Base-by-base conservation (phyloP, 768 basidiomycete genomes). In the Hericium alpestre region DNA sequence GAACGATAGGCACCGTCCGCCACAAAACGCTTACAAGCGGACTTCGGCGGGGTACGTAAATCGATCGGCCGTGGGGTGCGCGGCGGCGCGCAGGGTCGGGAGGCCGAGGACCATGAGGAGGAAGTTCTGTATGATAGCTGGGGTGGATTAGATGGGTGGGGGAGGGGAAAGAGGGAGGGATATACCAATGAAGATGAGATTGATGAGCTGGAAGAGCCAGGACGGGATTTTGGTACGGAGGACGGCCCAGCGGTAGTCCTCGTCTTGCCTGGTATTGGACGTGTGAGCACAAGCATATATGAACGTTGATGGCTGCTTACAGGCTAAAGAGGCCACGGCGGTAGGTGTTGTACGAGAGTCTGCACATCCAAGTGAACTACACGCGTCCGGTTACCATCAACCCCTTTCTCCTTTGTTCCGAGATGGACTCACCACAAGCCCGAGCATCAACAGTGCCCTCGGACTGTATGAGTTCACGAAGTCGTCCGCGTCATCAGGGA, bases 181-280 rank as follows among this genome's bases (percentile, higher is more conserved):
- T 1, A 27, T 60, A 82, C 83, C 74, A 32, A 93, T 85, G 73
- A 92, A 93, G 12, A 76, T 76, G 13, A 90, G 70, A 69, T 84
- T 85, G 32, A 79, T 54, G n/a, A 87, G 58, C 60, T 83, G 79
- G 73, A 86, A 86, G 9, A 81, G 60, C 70, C 74, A 74, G 1
- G 67, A 53, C 13, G 82, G 79, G 3, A 86, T 65, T 51, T 82
- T 75, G 41, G 72, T 67, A 43, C 93, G 82, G 13, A 96, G 75
- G 39, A 92, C 72, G 1, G 74, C 80, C 90, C 94, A 97, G 25
- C 95, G 86, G 65, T 97, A 97, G 69, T 96, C 93, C 69, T 95
- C 93, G 23, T 89, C 90, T 25, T 79, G 76, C 7, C 87, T 90
- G 32, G 9, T 41, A 39, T 46, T 18, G 27, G 3, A 12, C 12